phyloP scores from a whole-genome alignment of 1,284 basidiomycete genomes.

The Tylopilus orsonianus region DNA sequence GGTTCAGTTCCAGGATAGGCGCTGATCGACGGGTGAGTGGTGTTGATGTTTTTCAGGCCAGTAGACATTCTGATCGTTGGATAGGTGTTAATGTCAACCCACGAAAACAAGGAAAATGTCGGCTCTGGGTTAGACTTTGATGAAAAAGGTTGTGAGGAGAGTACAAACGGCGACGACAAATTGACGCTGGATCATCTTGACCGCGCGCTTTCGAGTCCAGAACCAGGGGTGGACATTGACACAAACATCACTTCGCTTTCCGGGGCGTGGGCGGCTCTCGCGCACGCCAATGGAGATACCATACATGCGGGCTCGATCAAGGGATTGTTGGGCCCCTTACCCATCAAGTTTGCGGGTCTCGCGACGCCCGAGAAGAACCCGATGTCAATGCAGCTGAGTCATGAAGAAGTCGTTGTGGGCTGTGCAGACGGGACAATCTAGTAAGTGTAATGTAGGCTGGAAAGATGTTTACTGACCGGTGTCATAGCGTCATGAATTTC shows the following conservation, averaged over 20 bases:
- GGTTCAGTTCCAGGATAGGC: conserved; percentile 78
- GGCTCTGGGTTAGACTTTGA: conserved; percentile 30
- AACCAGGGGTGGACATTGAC: conserved; percentile 55
- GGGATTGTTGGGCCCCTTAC: conserved; percentile 60
- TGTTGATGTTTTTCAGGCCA: conserved; percentile 1
- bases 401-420: conserved; percentile 83
- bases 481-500: conserved; percentile 54
- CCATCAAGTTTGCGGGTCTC: conserved; percentile 66
- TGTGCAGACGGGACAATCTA: conserved; percentile 88
- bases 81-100: conserved; percentile 79
- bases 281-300: conserved; percentile 38
- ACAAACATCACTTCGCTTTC: conserved; percentile 57
- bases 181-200: conserved; percentile 15
- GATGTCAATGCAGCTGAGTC: conserved; percentile 85
- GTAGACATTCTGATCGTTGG: conserved; percentile 9
- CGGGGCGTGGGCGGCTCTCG: conserved; percentile 70
- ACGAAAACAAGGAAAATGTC: conserved; percentile 52
- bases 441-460: conserved; percentile 43
- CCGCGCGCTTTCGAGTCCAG: conserved; percentile 19
- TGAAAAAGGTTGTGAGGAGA: conserved; percentile 23
- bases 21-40: conserved; percentile 71
- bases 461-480: conserved; percentile 11
- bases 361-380: conserved; percentile 84
- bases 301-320: conserved; percentile 41
- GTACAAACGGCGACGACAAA: conserved; percentile 11